Percentiles rank a stretch among this genome's conserved stretches.
phyloP scores from a whole-genome alignment of 139 green algal genomes.

The Axilococcus clingmanii region DNA sequence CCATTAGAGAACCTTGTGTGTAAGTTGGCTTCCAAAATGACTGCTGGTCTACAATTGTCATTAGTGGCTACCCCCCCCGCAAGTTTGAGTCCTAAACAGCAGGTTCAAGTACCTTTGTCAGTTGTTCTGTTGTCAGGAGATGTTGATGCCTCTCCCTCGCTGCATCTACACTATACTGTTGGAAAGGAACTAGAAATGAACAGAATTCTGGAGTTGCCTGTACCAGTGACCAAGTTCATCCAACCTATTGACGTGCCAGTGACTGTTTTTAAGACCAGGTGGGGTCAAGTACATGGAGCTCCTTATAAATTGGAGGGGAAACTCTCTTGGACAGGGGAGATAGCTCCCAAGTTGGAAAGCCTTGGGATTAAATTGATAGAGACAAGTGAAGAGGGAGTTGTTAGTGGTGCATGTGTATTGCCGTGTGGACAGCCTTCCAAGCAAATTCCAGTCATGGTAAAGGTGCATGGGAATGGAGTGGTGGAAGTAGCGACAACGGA shows the following conservation, averaged over 20 bases:
- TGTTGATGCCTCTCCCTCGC: slow-evolving; percentile 23
- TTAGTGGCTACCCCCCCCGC: slow-evolving; percentile 29
- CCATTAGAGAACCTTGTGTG: slow-evolving; percentile 27
- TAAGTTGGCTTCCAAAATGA: slow-evolving; percentile 22
- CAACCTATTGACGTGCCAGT: slow-evolving; percentile 39
- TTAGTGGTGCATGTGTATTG: too few species aligned
- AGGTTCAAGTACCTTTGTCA: slow-evolving; percentile 47
- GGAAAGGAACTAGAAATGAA: slow-evolving; percentile 1
- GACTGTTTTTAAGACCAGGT: slow-evolving; percentile 68
- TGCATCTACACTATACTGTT: slow-evolving; percentile 48
- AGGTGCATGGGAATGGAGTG: too few species aligned
- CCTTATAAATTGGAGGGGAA: slow-evolving; percentile 43
- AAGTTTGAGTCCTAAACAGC: slow-evolving; percentile 26
- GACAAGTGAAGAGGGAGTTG: too few species aligned
- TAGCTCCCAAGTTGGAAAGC: too few species aligned
- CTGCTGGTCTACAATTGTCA: slow-evolving; percentile 34
- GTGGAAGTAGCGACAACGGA: too few species aligned
- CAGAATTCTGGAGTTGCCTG: slow-evolving; percentile 44
- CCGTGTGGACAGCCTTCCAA: too few species aligned
- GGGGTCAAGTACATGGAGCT: slow-evolving; percentile 43
- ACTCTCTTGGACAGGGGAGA: slow-evolving; percentile 16
- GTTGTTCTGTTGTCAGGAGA: too few species aligned
- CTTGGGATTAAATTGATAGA: too few species aligned
- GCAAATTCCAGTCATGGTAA: too few species aligned
- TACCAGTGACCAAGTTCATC: slow-evolving; percentile 59